These are phyloP conservation scores for Brassica cretica DNA, from an alignment of 345 rosid species.

Conservation along the genomic window DNA sequence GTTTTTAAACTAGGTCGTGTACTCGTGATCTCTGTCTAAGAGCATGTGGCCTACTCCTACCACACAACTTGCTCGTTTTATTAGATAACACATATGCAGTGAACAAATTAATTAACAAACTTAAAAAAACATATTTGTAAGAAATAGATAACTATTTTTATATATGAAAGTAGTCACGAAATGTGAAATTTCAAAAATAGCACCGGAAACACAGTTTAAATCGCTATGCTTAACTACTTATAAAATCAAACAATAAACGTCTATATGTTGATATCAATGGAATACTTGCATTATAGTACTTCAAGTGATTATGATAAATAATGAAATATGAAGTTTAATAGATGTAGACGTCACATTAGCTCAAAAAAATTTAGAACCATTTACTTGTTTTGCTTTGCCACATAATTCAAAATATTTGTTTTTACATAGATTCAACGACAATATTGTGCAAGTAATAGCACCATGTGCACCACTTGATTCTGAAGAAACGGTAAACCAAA, in stretches of 20 bases:
- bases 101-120: not conserved
- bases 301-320: not conserved
- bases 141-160: not conserved
- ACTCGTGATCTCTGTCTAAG: not conserved
- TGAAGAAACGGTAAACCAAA: conserved; percentile 7
- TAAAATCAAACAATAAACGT: not conserved
- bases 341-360: not conserved
- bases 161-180: not conserved
- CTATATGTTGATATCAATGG: not conserved
- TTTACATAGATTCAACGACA: not conserved
- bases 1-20: not conserved
- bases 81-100: not conserved
- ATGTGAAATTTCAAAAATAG: not conserved
- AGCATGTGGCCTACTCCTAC: conserved; percentile 4
- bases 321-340: not conserved
- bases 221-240: not conserved
- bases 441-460: conserved; percentile 11
- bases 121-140: not conserved
- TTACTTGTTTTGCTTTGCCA: not conserved
- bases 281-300: not conserved
- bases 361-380: not conserved
- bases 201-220: not conserved
- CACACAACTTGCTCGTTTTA: not conserved
- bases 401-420: not conserved
- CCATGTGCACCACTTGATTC: not conserved